Evolutionary conservation across 169 alveolate genomes (phyloP), one percentile per base, ranked within the genome.

Genomic region (Miamiensis avidus): DNA sequence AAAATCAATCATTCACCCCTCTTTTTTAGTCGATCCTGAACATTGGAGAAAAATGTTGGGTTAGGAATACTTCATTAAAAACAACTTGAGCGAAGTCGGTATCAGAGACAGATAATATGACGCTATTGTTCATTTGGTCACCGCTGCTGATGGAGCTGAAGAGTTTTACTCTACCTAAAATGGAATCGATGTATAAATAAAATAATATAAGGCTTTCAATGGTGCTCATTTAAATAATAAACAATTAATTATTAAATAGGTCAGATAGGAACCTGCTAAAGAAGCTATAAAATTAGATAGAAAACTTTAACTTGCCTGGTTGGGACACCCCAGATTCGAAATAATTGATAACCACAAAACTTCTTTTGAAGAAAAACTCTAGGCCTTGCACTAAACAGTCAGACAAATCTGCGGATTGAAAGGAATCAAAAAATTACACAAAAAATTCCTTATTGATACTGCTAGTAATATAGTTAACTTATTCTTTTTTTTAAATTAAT

Each of bases 141-240:
- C 97, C 33, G 94, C 95, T 20, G 97, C 97, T n/a, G 92, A 94
- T 76, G 95, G 95, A 28, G 95, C 97, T 33, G 90, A 78, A 49
- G 88, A 82, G 31, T 92, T 87, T 74, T 84, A 82, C 31, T n/a
- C n/a, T n/a, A n/a, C n/a, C n/a, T n/a, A 78, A 86, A 34, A 74
- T 78, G 27, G 90, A 92, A 11, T 49, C 69, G 4, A 11, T 49
- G 69, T 4, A 11, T 11, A 49, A 49, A 4, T 49, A 49, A 11
- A 49, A 49, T 11, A 49, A 49, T 49, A 49, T n/a, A n/a, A n/a
- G n/a, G n/a, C n/a, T n/a, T n/a, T n/a, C n/a, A n/a, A n/a, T n/a
- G n/a, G n/a, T 11, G 4, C 20, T 49, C 4, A 49, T 49, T 49
- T 20, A 49, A 49, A 49, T 49, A 49, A 11, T 49, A 11, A 49